Conservation (phyloP, 257 asterid genomes). For the Henckelia pumila region DNA sequence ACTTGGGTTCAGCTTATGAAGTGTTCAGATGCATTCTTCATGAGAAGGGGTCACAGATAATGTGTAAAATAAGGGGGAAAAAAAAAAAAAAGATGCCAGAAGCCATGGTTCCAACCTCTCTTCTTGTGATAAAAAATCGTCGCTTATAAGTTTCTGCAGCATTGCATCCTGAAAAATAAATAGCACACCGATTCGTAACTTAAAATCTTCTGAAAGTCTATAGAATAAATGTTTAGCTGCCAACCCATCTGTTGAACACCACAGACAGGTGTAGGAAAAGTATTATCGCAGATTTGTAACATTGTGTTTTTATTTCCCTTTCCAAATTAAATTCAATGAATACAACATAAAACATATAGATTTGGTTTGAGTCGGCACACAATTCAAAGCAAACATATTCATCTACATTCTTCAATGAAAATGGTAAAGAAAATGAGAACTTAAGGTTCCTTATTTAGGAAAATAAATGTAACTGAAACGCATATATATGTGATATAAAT, state of each 20-base stretch:
- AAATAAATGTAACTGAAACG: no score
- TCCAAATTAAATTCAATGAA: neutral
- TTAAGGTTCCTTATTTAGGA: neutral
- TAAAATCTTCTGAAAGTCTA: neutral
- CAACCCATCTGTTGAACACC: constrained; percentile 7
- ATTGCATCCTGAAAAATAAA: constrained; percentile 74
- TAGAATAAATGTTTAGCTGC: constrained; percentile 3
- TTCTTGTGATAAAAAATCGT: constrained; percentile 63
- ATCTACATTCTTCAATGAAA: neutral
- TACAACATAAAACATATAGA: neutral
- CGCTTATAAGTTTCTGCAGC: constrained; percentile 76
- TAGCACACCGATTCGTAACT: constrained; percentile 9
- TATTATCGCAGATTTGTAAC: neutral
- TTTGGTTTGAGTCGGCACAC: constrained; percentile 1
- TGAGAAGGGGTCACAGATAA: constrained; percentile 1
- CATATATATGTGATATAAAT: no score
- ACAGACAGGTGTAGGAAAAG: neutral
- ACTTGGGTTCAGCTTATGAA: neutral
- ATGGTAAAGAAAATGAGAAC: neutral
- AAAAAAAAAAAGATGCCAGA: neutral
- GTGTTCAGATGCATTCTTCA: neutral
- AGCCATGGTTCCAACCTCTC: constrained; percentile 66
- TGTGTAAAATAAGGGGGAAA: constrained; percentile 4
- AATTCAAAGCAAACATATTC: neutral
- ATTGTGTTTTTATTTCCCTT: neutral